A percentile compares a stretch with the other conserved stretches of the same genome.
Evolutionary conservation across 495 filamentous ascomycete species (phyloP).

Genomic region (Lasiosphaeriaceae sp.): DNA sequence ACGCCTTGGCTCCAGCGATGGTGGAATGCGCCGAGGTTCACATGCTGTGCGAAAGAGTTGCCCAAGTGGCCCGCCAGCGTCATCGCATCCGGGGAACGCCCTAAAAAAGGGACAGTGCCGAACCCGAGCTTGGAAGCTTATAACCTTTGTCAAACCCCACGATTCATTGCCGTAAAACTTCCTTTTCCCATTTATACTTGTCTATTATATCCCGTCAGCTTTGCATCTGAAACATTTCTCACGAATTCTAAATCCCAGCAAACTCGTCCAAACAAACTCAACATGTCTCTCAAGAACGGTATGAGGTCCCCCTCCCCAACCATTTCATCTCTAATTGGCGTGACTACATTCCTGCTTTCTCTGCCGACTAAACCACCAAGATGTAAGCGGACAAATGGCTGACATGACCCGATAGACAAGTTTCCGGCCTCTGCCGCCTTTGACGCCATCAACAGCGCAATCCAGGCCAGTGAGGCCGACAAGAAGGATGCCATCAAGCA

Average conservation of each 20-base stretch:
- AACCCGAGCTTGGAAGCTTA: slow-evolving; percentile 2
- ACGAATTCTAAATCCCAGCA: background rate
- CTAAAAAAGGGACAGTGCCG: slow-evolving; percentile 3
- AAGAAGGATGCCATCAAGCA: slow-evolving; percentile 84
- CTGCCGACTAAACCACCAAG: background rate
- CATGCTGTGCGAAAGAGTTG: slow-evolving; percentile 22
- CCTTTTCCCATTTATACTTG: slow-evolving; percentile 21
- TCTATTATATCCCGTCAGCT: background rate
- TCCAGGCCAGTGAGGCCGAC: slow-evolving; percentile 65
- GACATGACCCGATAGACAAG: slow-evolving; percentile 50
- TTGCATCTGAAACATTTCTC: background rate
- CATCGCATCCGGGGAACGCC: slow-evolving; percentile 18
- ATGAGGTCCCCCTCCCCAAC: too few relatives aligned
- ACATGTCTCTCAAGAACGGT: slow-evolving; percentile 85
- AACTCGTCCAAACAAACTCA: slow-evolving; percentile 24
- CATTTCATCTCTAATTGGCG: too few relatives aligned
- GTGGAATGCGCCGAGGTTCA: slow-evolving; percentile 23
- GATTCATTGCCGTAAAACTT: background rate
- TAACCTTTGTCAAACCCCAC: slow-evolving; percentile 1
- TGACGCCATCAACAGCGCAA: slow-evolving; percentile 75
- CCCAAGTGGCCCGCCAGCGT: slow-evolving; percentile 13
- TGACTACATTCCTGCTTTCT: too few relatives aligned
- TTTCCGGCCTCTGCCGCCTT: slow-evolving; percentile 92
- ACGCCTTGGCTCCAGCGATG: too few relatives aligned
- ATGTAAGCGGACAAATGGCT: slow-evolving; percentile 6